Percentiles rank a stretch among this genome's conserved stretches.
Conservation (phyloP, 2,329 filamentous ascomycete genomes). For the Arthrobotrys musiformis region DNA sequence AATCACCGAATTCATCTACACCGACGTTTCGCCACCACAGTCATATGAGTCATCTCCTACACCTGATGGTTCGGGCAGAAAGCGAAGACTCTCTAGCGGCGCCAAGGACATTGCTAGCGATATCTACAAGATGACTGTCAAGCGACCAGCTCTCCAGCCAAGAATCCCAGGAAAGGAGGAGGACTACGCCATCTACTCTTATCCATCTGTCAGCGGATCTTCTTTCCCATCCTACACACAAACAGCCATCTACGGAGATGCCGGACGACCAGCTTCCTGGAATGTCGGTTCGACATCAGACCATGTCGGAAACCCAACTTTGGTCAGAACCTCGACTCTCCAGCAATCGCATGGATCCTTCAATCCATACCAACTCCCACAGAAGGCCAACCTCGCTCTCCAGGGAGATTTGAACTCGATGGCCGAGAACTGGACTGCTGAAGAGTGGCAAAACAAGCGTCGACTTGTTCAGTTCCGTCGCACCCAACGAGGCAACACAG, state of each 20-base stretch:
- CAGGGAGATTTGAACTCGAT: conserved; percentile 85
- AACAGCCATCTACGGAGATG: conserved; percentile 65
- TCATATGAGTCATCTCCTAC: conserved; percentile 62
- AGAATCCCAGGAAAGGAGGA: conserved; percentile 65
- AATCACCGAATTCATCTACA: conserved; percentile 73
- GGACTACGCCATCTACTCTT: conserved; percentile 69
- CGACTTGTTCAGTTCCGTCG: conserved; percentile 90
- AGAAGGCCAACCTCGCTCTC: conserved; percentile 86
- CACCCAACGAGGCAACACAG: conserved; percentile 81
- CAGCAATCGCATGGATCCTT: conserved; percentile 71
- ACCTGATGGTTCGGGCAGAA: conserved; percentile 64
- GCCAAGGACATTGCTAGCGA: conserved; percentile 63
- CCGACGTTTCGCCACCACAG: conserved; percentile 64
- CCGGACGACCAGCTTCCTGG: conserved; percentile 61
- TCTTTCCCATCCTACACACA: conserved; percentile 67
- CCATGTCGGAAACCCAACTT: conserved; percentile 67
- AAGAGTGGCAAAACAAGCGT: conserved; percentile 81
- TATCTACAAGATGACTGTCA: conserved; percentile 64
- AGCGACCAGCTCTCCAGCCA: conserved; percentile 66
- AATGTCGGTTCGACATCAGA: conserved; percentile 45
- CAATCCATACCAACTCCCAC: conserved; percentile 81
- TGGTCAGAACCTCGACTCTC: conserved; percentile 76
- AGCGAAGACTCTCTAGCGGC: conserved; percentile 69
- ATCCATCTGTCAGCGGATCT: conserved; percentile 66
- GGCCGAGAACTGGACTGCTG: conserved; percentile 82